Percentiles rank a stretch among this genome's conserved stretches.
These are phyloP conservation scores for Conticribra guillardii DNA, from an alignment of 108 stramenopile genomes.

Conservation along the genomic window DNA sequence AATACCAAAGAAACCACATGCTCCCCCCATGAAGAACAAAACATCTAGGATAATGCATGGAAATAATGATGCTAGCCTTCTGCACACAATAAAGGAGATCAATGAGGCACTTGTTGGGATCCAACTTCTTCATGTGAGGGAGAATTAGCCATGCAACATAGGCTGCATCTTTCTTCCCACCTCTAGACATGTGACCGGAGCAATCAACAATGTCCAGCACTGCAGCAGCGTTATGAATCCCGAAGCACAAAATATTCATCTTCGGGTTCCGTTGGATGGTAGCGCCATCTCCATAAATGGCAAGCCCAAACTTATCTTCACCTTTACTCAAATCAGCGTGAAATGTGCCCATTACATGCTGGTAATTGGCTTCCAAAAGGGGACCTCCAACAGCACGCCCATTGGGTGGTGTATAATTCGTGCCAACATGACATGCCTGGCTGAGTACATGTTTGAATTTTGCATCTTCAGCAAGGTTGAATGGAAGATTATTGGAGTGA, in stretches of 20 bases:
- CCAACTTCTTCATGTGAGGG: constrained; percentile 4
- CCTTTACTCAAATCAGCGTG: background rate
- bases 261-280: constrained; percentile 2
- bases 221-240: constrained; percentile 2
- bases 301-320: constrained; percentile 1
- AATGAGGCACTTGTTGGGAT: background rate
- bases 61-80: constrained; percentile 12
- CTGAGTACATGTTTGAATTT: background rate
- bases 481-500: background rate
- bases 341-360: background rate
- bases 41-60: constrained; percentile 4
- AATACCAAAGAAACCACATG: constrained; percentile 20
- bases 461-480: background rate
- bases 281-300: constrained; percentile 5
- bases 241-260: constrained; percentile 1
- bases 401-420: background rate
- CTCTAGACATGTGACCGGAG: background rate
- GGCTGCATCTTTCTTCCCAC: constrained; percentile 15
- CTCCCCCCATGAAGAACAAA: constrained; percentile 15
- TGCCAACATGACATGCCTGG: background rate
- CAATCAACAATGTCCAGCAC: constrained; percentile 2
- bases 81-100: constrained; percentile 22
- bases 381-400: background rate
- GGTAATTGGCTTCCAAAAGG: background rate
- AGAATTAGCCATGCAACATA: constrained; percentile 1